Conservation (phyloP, 306 rosid genomes). For the Parietaria judaica region DNA sequence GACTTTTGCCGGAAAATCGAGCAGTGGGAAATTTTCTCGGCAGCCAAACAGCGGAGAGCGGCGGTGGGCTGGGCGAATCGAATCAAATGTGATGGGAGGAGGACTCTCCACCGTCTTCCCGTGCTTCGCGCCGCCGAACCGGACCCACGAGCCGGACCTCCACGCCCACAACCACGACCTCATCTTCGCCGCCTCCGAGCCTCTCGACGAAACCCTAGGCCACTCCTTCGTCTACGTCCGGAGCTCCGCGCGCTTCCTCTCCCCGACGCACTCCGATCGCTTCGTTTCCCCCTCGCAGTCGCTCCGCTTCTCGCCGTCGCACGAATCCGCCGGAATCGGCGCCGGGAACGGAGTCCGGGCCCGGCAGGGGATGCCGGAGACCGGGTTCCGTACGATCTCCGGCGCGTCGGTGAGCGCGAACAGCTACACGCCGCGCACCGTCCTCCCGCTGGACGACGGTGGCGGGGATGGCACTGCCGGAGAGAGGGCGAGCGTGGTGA, state of each 20-base stretch:
- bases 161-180: conserved; percentile 21
- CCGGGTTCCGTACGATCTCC: conserved; percentile 72
- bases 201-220: conserved; percentile 93
- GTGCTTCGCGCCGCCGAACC: conserved; percentile 54
- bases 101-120: conserved; percentile 64
- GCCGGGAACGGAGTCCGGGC: conserved; percentile 24
- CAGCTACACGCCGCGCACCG: conserved; percentile 69
- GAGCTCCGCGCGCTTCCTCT: conserved; percentile 74
- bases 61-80: conserved; percentile 11
- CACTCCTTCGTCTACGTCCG: conserved; percentile 94
- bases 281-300: conserved; percentile 71
- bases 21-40: conserved; percentile 15
- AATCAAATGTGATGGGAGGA: conserved; percentile 91
- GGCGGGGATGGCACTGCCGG: conserved; percentile 29
- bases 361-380: conserved; percentile 52
- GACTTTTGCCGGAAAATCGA: conserved; percentile 41
- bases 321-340: conserved; percentile 18
- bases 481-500: conserved; percentile 45
- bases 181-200: conserved; percentile 45
- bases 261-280: conserved; percentile 79
- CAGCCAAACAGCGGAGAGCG: conserved; percentile 26
- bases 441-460: conserved; percentile 48
- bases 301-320: conserved; percentile 80
- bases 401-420: conserved; percentile 98
- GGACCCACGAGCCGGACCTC: conserved; percentile 29